Percentiles rank a stretch among this genome's conserved stretches.
Conservation (phyloP, 371 early-diverging fungal species). For the Capillidium rhysosporum region DNA sequence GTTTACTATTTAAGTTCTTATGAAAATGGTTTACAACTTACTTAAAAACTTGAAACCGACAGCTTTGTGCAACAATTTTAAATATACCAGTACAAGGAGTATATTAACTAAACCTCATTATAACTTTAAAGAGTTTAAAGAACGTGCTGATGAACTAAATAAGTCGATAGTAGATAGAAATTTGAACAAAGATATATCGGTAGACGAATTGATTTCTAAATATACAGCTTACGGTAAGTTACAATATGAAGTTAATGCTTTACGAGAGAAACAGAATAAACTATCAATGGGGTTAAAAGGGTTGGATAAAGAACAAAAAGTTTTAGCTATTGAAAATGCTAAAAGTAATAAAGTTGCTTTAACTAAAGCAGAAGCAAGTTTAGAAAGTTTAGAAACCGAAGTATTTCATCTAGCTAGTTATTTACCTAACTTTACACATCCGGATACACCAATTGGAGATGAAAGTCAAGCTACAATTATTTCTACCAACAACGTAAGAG, state of each 20-base stretch:
- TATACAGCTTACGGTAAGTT: background rate
- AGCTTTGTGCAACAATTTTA: too few relatives aligned
- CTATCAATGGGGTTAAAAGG: background rate
- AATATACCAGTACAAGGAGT: too few relatives aligned
- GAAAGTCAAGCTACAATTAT: slow-evolving; percentile 35
- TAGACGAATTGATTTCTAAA: background rate
- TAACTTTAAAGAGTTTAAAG: slow-evolving; percentile 7
- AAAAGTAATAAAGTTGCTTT: slow-evolving; percentile 21
- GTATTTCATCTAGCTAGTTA: slow-evolving; percentile 30
- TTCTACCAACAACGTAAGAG: slow-evolving; percentile 18
- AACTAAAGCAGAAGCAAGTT: slow-evolving; percentile 15
- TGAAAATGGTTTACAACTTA: too few relatives aligned
- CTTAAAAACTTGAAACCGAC: too few relatives aligned
- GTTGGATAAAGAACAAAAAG: slow-evolving; percentile 10
- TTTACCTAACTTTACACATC: slow-evolving; percentile 54
- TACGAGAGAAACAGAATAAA: background rate
- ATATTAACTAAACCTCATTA: background rate
- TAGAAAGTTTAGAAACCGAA: slow-evolving; percentile 17
- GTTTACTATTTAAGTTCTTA: too few relatives aligned
- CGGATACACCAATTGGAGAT: slow-evolving; percentile 34
- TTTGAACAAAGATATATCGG: background rate
- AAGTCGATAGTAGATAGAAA: slow-evolving; percentile 7
- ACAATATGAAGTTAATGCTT: background rate
- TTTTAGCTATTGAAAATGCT: slow-evolving; percentile 20
- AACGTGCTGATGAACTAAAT: background rate